These are phyloP conservation scores for Ambrosiella cleistominuta DNA, from an alignment of 2,329 filamentous ascomycete genomes.

Conservation along the genomic window DNA sequence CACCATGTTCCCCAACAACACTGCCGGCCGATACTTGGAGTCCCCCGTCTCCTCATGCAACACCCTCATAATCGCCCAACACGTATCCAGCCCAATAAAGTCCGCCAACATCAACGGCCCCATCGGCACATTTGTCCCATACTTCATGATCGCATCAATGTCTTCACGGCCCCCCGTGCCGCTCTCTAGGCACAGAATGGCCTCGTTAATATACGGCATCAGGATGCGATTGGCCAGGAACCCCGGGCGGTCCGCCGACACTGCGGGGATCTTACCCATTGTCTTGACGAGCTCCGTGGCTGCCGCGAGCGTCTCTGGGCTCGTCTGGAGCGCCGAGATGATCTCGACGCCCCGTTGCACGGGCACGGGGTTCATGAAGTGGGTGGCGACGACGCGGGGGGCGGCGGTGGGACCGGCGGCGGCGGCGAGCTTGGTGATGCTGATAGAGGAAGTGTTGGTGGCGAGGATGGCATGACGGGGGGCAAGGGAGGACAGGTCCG, in stretches of 20 bases:
- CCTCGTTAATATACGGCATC: conserved; percentile 99
- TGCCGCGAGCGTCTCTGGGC: conserved; percentile 59
- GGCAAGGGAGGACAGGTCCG: conserved; percentile 62
- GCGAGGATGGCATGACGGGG: conserved; percentile 76
- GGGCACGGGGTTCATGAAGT: conserved; percentile 99
- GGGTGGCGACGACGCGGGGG: conserved; percentile 81
- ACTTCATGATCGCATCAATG: conserved; percentile 98
- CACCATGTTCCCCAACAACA: conserved; percentile 85
- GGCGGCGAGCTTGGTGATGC: conserved; percentile 88
- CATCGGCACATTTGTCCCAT: conserved; percentile 97
- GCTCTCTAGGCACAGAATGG: conserved; percentile 87
- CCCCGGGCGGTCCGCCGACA: conserved; percentile 76
- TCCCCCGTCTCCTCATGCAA: conserved; percentile 82
- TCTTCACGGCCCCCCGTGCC: conserved; percentile 75
- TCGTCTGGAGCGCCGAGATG: conserved; percentile 86
- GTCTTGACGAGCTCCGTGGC: conserved; percentile 72
- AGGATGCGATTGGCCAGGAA: conserved; percentile 93
- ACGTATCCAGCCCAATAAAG: conserved; percentile 95
- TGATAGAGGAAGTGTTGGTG: conserved; percentile 97
- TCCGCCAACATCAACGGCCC: conserved; percentile 84
- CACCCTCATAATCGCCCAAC: conserved; percentile 92
- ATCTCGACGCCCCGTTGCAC: conserved; percentile 96
- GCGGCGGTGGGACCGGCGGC: conserved; percentile 62
- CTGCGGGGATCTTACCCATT: conserved; percentile 84
- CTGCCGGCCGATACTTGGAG: conserved; percentile 83